Evolutionary conservation across 805 yeast genomes (phyloP).

Genomic region (Candida nanaspora): DNA sequence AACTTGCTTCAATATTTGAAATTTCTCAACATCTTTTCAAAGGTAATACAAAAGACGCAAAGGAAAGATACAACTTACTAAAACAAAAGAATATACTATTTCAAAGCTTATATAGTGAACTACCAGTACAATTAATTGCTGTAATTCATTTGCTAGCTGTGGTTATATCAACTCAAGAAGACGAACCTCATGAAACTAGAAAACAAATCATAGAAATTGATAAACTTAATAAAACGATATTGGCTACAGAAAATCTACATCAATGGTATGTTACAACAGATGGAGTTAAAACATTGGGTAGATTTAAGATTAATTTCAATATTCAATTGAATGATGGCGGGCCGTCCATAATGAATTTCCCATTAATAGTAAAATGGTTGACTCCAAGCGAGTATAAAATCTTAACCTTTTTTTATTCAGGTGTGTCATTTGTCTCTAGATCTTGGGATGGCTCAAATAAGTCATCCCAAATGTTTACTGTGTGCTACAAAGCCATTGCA

Average conservation of each 20-base stretch:
- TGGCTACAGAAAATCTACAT: slow-evolving; percentile 15
- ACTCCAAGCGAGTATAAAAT: slow-evolving; percentile 35
- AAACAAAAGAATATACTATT: not conserved
- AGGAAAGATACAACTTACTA: not conserved
- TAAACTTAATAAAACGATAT: slow-evolving; percentile 16
- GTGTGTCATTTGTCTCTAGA: slow-evolving; percentile 30
- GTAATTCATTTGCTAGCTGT: slow-evolving; percentile 22
- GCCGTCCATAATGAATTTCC: slow-evolving; percentile 7
- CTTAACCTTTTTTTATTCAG: slow-evolving; percentile 34
- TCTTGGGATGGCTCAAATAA: slow-evolving; percentile 28
- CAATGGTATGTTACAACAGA: slow-evolving; percentile 17
- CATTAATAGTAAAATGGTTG: slow-evolving; percentile 31
- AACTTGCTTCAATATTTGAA: slow-evolving; percentile 21
- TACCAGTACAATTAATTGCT: slow-evolving; percentile 28
- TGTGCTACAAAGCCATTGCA: slow-evolving; percentile 27
- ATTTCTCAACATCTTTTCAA: slow-evolving; percentile 25
- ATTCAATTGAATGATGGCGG: not conserved
- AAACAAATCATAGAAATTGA: slow-evolving; percentile 18
- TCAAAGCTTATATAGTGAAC: not conserved
- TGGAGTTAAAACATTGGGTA: not conserved
- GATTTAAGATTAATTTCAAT: not conserved
- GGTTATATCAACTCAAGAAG: slow-evolving; percentile 21
- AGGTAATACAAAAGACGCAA: slow-evolving; percentile 20
- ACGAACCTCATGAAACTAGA: slow-evolving; percentile 21
- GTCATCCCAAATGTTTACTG: slow-evolving; percentile 29